Conservation (phyloP, 495 filamentous ascomycete species). For the Penicilliopsis zonata region DNA sequence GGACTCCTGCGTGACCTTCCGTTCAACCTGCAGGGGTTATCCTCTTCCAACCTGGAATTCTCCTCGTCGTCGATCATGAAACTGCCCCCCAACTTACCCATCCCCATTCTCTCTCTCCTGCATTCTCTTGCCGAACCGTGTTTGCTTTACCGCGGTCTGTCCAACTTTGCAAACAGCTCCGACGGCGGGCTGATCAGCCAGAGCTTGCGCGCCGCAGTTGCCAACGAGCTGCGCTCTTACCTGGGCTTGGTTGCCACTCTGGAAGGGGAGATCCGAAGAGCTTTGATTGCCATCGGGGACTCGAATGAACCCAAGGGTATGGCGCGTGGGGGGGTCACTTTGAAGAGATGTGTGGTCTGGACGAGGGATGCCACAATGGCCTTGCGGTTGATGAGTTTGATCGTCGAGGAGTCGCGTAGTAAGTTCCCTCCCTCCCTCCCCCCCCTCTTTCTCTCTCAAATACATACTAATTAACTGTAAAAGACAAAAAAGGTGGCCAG, state of each 20-base stretch:
- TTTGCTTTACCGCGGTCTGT: slow-evolving; percentile 69
- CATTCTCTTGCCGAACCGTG: slow-evolving; percentile 90
- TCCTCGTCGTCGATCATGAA: slow-evolving; percentile 49
- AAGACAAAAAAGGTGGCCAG: slow-evolving; percentile 78
- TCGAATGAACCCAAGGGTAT: slow-evolving; percentile 50
- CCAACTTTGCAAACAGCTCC: slow-evolving; percentile 63
- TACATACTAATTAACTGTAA: slow-evolving; percentile 10
- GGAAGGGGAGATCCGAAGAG: slow-evolving; percentile 84
- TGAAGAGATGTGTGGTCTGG: slow-evolving; percentile 96
- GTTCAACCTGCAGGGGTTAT: slow-evolving; percentile 88
- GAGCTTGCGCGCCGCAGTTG: slow-evolving; percentile 83
- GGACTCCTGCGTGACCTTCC: slow-evolving; percentile 81
- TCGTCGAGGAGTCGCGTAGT: slow-evolving; percentile 81
- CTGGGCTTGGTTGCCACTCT: slow-evolving; percentile 85
- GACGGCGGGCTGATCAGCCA: slow-evolving; percentile 74
- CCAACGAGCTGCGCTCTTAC: slow-evolving; percentile 76
- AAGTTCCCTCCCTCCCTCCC: slow-evolving; percentile 12
- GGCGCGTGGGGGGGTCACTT: slow-evolving; percentile 82
- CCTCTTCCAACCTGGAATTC: slow-evolving; percentile 74
- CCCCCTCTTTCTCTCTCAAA: neutral
- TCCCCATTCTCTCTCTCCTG: slow-evolving; percentile 77
- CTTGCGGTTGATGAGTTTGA: slow-evolving; percentile 82
- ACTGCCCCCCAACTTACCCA: slow-evolving; percentile 65
- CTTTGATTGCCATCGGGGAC: slow-evolving; percentile 53
- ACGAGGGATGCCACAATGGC: slow-evolving; percentile 96